Conservation (phyloP, 2,329 filamentous ascomycete genomes). For the Harringtonia lauricola region DNA sequence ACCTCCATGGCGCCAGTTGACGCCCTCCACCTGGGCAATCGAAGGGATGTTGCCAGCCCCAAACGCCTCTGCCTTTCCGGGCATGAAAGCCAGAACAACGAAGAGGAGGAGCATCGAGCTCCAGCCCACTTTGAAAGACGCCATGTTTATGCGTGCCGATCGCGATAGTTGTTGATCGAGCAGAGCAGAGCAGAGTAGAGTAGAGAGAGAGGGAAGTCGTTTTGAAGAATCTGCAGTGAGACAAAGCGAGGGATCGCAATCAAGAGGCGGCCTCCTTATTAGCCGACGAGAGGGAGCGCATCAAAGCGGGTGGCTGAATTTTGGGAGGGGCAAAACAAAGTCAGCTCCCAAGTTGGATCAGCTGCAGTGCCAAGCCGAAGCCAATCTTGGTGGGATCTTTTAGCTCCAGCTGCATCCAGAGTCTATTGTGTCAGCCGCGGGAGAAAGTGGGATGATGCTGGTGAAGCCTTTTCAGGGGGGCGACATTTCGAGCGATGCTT, state of each 20-base stretch:
- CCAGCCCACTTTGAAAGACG: slow-evolving; percentile 33
- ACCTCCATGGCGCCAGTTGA: slow-evolving; percentile 62
- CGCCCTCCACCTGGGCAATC: slow-evolving; percentile 51
- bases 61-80: slow-evolving; percentile 48
- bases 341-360: not conserved
- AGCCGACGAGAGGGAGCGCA: too few relatives aligned
- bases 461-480: too few relatives aligned
- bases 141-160: slow-evolving; percentile 24
- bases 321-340: not conserved
- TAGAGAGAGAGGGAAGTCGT: not conserved
- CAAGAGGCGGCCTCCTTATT: slow-evolving; percentile 2
- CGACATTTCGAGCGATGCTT: too few relatives aligned
- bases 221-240: not conserved
- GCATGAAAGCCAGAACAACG: slow-evolving; percentile 43
- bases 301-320: slow-evolving; percentile 1
- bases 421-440: too few relatives aligned
- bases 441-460: too few relatives aligned
- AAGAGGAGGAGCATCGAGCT: slow-evolving; percentile 41
- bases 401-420: too few relatives aligned
- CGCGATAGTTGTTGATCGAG: not conserved
- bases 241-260: too few relatives aligned
- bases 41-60: slow-evolving; percentile 64
- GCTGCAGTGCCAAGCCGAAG: slow-evolving; percentile 2
- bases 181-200: not conserved
- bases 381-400: not conserved